Evolutionary conservation across 176 grass and related monocot species (phyloP).

Genomic region (Dendrocalamus sinicus): DNA sequence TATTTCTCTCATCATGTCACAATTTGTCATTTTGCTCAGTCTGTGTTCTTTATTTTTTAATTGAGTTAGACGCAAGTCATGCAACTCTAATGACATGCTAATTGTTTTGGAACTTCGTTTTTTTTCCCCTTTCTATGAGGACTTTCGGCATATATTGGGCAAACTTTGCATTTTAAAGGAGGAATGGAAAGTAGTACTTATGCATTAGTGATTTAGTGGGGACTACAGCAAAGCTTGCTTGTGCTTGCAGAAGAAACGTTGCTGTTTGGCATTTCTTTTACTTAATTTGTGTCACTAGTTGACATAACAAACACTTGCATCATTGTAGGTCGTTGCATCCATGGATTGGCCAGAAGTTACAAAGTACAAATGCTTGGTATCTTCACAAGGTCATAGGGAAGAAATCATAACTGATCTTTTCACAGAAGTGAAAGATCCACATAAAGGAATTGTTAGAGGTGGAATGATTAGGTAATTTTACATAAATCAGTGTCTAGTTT

Average conservation of each 20-base stretch:
- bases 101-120: background rate
- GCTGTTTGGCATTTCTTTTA: background rate
- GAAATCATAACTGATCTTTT: constrained; percentile 80
- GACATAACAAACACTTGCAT: constrained; percentile 14
- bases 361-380: constrained; percentile 80
- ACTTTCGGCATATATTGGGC: background rate
- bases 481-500: background rate
- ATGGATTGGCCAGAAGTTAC: constrained; percentile 90
- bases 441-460: constrained; percentile 43
- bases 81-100: background rate
- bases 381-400: constrained; percentile 66
- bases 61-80: background rate
- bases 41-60: background rate
- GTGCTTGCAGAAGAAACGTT: background rate
- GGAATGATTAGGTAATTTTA: constrained; percentile 80
- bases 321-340: constrained; percentile 73
- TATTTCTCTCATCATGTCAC: background rate
- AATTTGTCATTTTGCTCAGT: background rate
- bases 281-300: background rate
- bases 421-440: constrained; percentile 53
- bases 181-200: background rate
- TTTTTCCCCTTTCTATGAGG: background rate
- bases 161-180: background rate
- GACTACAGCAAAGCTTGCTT: background rate
- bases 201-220: background rate